Evolutionary conservation across 441 rosid species (phyloP), one percentile per base, ranked within the genome.

Genomic region (Sinapis alba): DNA sequence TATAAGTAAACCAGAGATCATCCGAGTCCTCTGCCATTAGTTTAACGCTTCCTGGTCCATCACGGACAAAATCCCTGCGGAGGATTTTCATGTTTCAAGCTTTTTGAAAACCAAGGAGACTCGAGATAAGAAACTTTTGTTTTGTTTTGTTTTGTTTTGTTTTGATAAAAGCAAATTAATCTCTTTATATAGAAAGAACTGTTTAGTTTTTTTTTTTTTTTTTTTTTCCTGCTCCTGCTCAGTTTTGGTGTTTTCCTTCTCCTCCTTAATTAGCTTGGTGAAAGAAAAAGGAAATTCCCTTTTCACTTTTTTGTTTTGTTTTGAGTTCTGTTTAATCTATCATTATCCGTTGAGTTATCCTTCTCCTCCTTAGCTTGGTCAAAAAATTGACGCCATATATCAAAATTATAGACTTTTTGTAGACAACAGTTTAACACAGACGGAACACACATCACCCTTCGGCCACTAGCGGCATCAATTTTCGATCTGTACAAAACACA

Each of bases 1-100:
- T 54, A 54, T 54, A 54, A 54, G 27, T 23, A 54, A 19, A 54
- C 60, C 60, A 54, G 60, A 54, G 60, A 54, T 54, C 60, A 54
- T 54, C 15, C n/a, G 60, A 54, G 27, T 54, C 60, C 60, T 54
- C 60, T 5, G 60, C n/a, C 60, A 54, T 23, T 28, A 54, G 26
- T 11, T 54, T 54, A 54, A 23, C 60, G 60, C 60, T 54, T 54
- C 60, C 60, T 23, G 28, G 27, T 11, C 60, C 60, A 54, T 54
- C 26, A 54, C 60, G 15, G 21, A 54, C 28, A 54, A 54, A 20
- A 54, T 54, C 60, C 60, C 26, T 51, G 57, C 56, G 23, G 23
- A 50, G 21, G 56, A 50, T 18, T 50, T 3, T 50, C 56, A 50
- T 50, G 5, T 50, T 50, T 50, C 53, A 45, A 45, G 51, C 51